Evolutionary conservation across 164 flowering plant species (phyloP).

Genomic region (Piper longum): DNA sequence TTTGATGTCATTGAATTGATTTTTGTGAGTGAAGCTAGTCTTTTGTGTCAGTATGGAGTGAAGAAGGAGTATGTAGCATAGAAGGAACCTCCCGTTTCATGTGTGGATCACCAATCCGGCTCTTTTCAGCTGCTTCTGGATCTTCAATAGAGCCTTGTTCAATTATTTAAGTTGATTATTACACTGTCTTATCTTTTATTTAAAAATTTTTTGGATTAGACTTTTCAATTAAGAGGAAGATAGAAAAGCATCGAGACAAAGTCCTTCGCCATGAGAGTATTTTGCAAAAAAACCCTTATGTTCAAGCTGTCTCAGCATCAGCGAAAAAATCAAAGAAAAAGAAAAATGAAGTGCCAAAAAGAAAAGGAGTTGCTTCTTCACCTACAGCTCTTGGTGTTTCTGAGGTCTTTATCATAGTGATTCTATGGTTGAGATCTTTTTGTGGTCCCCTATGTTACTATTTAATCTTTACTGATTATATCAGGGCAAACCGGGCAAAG

Average conservation of each 20-base stretch:
- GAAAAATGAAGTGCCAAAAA: slow-evolving; percentile 17
- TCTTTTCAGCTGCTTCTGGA: no score
- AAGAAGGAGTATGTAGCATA: no score
- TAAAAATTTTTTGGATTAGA: slow-evolving; percentile 20
- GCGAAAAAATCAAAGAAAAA: slow-evolving; percentile 45
- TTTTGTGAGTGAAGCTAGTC: no score
- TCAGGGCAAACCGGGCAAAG: slow-evolving; percentile 30
- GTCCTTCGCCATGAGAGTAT: slow-evolving; percentile 53
- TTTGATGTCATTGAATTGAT: no score
- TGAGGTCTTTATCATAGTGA: slow-evolving; percentile 18
- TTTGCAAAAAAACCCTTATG: slow-evolving; percentile 56
- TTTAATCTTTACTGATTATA: background rate
- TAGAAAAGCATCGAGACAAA: slow-evolving; percentile 67
- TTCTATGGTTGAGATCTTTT: background rate
- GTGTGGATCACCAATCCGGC: no score
- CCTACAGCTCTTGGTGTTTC: slow-evolving; percentile 9
- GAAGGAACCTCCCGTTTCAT: no score
- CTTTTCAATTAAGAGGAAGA: slow-evolving; percentile 67
- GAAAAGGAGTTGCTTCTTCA: slow-evolving; percentile 7
- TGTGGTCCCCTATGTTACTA: background rate
- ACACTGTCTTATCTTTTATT: background rate
- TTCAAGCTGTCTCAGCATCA: slow-evolving; percentile 63
- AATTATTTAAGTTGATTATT: no score
- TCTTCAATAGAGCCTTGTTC: no score
- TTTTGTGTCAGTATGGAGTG: no score